phyloP scores from a whole-genome alignment of 1,139 yeast genomes.

The Sugiyamaella pinicola region DNA sequence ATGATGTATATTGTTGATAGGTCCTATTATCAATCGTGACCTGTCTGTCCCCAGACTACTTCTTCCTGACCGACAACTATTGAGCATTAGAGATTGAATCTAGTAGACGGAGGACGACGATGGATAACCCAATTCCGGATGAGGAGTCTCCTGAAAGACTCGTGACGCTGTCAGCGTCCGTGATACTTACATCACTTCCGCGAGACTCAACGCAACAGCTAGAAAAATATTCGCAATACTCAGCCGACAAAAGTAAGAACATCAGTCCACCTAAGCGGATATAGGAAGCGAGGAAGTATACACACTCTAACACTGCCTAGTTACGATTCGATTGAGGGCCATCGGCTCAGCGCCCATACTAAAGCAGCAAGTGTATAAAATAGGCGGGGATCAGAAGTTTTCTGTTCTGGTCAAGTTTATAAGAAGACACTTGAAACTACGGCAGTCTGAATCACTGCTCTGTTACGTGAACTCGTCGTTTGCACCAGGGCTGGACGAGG shows the following conservation, averaged over 20 bases:
- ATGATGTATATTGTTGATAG: too few relatives aligned
- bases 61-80: too few relatives aligned
- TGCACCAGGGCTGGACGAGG: constrained; percentile 46
- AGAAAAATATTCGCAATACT: constrained; percentile 34
- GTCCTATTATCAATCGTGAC: too few relatives aligned
- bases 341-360: constrained; percentile 47
- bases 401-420: constrained; percentile 43
- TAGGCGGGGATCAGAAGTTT: constrained; percentile 43
- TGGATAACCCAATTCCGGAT: constrained; percentile 35
- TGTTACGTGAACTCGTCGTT: constrained; percentile 46
- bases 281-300: too few relatives aligned
- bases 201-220: constrained; percentile 37
- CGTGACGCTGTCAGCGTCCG: constrained; percentile 40
- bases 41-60: too few relatives aligned
- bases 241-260: constrained; percentile 29
- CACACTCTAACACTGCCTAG: constrained; percentile 19
- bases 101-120: background rate
- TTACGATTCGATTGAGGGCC: constrained; percentile 40
- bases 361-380: constrained; percentile 41
- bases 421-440: constrained; percentile 40
- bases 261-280: too few relatives aligned
- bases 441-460: constrained; percentile 40
- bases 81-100: too few relatives aligned
- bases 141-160: constrained; percentile 36
- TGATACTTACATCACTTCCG: constrained; percentile 38